Evolutionary conservation across 2,329 filamentous ascomycete genomes (phyloP).

Genomic region (Cladophialophora chaetospira): DNA sequence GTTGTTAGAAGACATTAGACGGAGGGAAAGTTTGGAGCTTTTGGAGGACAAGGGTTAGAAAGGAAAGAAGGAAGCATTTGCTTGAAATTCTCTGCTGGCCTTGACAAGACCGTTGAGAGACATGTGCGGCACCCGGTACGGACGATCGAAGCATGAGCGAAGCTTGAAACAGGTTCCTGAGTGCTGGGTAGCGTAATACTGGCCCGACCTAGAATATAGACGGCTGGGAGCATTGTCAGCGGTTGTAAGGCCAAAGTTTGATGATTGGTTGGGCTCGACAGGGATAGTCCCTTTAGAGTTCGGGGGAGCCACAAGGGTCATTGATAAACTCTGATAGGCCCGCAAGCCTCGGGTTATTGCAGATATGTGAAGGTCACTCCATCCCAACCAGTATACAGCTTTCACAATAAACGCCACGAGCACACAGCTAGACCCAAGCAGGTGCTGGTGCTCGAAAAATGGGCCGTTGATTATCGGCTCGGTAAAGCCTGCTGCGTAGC

Average conservation of each 20-base stretch:
- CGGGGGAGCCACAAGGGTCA: neutral
- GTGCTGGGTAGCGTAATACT: neutral
- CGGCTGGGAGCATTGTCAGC: slow-evolving; percentile 21
- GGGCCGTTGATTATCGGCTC: no score
- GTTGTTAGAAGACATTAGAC: slow-evolving; percentile 23
- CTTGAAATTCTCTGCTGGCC: neutral
- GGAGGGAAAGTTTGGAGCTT: neutral
- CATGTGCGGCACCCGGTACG: neutral
- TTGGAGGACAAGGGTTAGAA: neutral
- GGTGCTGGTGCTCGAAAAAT: no score
- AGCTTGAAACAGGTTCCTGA: slow-evolving; percentile 7
- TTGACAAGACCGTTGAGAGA: neutral
- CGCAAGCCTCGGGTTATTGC: neutral
- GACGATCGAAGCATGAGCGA: neutral
- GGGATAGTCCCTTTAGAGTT: slow-evolving; percentile 6
- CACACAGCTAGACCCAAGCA: no score
- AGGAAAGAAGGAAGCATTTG: neutral
- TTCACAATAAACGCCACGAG: no score
- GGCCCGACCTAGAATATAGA: slow-evolving; percentile 15
- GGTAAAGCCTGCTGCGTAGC: neutral
- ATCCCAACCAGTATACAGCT: no score
- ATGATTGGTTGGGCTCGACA: slow-evolving; percentile 14
- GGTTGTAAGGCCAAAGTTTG: neutral
- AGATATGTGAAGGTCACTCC: neutral
- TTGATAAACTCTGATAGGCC: neutral